Percentiles rank a stretch among this genome's conserved stretches.
phyloP scores from a whole-genome alignment of 345 rosid species.

The Gossypium arboreum region DNA sequence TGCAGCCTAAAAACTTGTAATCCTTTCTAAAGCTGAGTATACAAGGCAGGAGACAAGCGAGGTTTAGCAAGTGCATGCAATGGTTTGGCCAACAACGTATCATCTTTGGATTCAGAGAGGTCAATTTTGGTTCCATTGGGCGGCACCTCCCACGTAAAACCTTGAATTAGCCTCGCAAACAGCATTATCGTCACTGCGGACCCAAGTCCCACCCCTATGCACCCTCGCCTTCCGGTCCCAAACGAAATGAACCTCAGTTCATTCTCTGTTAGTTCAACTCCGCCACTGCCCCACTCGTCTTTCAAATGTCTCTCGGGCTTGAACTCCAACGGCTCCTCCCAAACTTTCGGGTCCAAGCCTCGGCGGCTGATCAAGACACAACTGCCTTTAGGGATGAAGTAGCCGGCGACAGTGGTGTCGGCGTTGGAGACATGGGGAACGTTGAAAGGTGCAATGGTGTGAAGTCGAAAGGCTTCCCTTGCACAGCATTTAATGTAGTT shows the following conservation, averaged over 20 bases:
- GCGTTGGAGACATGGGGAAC: neutral
- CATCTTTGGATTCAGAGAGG: neutral
- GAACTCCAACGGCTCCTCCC: neutral
- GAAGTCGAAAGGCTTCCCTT: neutral
- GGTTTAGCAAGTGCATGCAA: conserved; percentile 7
- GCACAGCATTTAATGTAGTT: neutral
- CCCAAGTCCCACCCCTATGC: conserved; percentile 7
- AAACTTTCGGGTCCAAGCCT: neutral
- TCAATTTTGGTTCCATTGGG: neutral
- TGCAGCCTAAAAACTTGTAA: no score
- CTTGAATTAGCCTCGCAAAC: neutral
- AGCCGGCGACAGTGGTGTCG: neutral
- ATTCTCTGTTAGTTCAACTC: neutral
- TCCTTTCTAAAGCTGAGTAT: neutral
- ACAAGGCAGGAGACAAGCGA: neutral
- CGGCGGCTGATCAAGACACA: neutral
- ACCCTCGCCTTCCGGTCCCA: neutral
- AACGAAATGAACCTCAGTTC: neutral
- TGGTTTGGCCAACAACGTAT: neutral
- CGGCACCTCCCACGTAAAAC: neutral
- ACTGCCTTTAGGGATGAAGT: conserved; percentile 2
- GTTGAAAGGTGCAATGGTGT: conserved; percentile 8
- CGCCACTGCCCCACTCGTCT: neutral
- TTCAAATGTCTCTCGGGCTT: conserved; percentile 7
- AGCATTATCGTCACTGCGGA: neutral